A percentile compares a stretch with the other conserved stretches of the same genome.
Conservation (phyloP, 1,139 yeast genomes). For the Taphrina pruni region DNA sequence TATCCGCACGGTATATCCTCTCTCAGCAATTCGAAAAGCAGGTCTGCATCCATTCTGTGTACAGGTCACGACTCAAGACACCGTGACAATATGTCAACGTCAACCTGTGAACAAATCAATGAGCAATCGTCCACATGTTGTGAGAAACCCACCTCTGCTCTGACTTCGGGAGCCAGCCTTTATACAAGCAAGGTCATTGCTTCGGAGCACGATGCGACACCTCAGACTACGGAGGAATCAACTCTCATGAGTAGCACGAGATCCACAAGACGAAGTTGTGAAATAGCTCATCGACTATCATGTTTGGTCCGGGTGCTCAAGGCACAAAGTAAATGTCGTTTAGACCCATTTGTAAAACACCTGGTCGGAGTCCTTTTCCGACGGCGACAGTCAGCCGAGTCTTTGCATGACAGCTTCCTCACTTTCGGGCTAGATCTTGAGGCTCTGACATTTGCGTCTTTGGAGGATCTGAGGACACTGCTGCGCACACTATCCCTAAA, state of each 20-base stretch:
- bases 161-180: too few species aligned
- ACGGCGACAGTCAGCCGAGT: neutral
- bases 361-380: neutral
- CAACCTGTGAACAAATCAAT: too few species aligned
- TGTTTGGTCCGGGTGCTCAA: neutral
- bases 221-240: too few species aligned
- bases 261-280: neutral
- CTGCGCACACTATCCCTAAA: neutral
- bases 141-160: too few species aligned
- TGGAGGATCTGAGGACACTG: neutral
- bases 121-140: too few species aligned
- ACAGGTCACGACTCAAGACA: too few species aligned
- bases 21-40: too few species aligned
- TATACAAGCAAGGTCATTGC: too few species aligned
- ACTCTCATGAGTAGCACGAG: neutral
- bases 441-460: neutral
- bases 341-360: neutral
- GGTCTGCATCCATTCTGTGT: too few species aligned
- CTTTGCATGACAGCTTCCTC: neutral
- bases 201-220: too few species aligned
- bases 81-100: too few species aligned
- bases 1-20: too few species aligned
- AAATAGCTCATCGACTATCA: neutral
- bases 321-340: constrained; percentile 1
- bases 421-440: neutral